A percentile compares a stretch with the other conserved stretches of the same genome.
Conservation (phyloP, 805 yeast species). For the Lipomyces mesembrius region DNA sequence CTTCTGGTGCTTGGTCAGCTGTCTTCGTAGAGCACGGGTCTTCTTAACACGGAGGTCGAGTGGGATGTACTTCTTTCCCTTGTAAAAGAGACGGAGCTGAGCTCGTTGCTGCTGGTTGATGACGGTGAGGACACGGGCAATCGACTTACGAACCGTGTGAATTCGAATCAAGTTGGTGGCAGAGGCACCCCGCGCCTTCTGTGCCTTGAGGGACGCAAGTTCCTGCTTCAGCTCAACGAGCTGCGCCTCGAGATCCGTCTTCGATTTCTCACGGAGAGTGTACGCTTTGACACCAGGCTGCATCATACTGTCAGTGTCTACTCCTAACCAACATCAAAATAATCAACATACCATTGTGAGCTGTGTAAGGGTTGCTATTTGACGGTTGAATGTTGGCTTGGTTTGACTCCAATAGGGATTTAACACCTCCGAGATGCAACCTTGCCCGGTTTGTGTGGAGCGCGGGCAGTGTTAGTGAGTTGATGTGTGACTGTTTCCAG, state of each 20-base stretch:
- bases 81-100: slow-evolving; percentile 92
- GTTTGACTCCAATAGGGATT: neutral
- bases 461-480: too few relatives aligned
- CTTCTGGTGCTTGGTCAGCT: slow-evolving; percentile 86
- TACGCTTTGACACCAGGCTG: slow-evolving; percentile 67
- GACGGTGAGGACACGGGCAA: slow-evolving; percentile 97
- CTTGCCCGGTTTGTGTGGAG: neutral
- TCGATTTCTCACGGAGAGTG: slow-evolving; percentile 96
- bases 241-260: slow-evolving; percentile 93
- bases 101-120: slow-evolving; percentile 97
- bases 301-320: slow-evolving; percentile 4
- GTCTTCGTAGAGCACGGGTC: slow-evolving; percentile 99
- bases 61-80: slow-evolving; percentile 84
- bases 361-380: neutral
- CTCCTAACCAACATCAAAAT: neutral
- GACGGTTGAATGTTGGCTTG: neutral
- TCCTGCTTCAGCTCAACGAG: slow-evolving; percentile 96
- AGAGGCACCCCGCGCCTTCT: slow-evolving; percentile 89
- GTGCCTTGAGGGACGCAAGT: slow-evolving; percentile 94
- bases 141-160: slow-evolving; percentile 90
- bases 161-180: slow-evolving; percentile 77
- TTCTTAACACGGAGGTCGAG: slow-evolving; percentile 99
- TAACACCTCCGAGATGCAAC: neutral
- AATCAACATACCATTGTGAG: slow-evolving; percentile 8
- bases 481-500: neutral